Percentiles rank a stretch among this genome's conserved stretches.
Evolutionary conservation across 768 basidiomycete species (phyloP).

Genomic region (Russula lepida): DNA sequence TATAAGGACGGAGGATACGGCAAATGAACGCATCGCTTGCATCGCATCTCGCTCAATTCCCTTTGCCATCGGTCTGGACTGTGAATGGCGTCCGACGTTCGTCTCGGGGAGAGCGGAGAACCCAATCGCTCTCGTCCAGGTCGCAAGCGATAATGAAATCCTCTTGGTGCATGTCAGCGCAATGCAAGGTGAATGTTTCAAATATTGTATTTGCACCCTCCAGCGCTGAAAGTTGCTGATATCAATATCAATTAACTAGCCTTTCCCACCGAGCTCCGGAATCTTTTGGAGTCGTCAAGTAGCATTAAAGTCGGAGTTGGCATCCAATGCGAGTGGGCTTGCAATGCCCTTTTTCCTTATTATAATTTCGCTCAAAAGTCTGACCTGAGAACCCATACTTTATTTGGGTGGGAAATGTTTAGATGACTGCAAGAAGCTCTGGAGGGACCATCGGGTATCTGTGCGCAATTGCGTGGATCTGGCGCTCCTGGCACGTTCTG

Average conservation of each 20-base stretch:
- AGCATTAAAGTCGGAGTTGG: constrained; percentile 64
- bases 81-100: constrained; percentile 70
- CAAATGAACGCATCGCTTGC: constrained; percentile 12
- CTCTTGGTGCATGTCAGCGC: constrained; percentile 56
- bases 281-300: constrained; percentile 44
- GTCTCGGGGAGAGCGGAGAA: constrained; percentile 48
- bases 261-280: constrained; percentile 32
- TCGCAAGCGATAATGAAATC: constrained; percentile 48
- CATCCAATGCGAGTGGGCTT: constrained; percentile 46
- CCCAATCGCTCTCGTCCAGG: constrained; percentile 65
- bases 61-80: constrained; percentile 51
- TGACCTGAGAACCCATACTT: background rate
- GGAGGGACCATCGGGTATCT: constrained; percentile 35
- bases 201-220: background rate
- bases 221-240: background rate
- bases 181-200: constrained; percentile 39
- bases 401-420: background rate
- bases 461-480: constrained; percentile 57
- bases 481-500: constrained; percentile 56
- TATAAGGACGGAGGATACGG: constrained; percentile 10
- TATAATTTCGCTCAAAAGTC: background rate
- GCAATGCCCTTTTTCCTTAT: background rate
- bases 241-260: background rate
- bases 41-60: background rate
- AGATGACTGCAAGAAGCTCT: constrained; percentile 67